These are phyloP conservation scores for Pseudoturritis turrita DNA, from an alignment of 345 rosid species.

Conservation along the genomic window DNA sequence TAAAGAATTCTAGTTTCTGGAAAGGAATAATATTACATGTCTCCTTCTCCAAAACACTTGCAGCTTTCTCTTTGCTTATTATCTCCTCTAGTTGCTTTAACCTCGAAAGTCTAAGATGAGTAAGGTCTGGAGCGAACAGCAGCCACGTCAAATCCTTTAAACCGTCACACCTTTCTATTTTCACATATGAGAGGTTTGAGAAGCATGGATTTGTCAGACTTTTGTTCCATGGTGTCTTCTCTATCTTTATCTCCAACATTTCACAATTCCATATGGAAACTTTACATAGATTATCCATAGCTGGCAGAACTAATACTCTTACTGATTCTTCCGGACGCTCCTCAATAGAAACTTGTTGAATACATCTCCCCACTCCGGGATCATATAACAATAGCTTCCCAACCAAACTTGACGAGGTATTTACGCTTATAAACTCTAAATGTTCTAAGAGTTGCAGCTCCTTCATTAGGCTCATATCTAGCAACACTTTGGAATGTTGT, in stretches of 20 bases:
- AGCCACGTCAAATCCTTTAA: background rate
- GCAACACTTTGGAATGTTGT: background rate
- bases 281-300: background rate
- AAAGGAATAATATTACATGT: background rate
- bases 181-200: background rate
- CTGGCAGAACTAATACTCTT: background rate
- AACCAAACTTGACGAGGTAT: background rate
- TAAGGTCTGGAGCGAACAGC: background rate
- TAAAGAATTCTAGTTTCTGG: background rate
- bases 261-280: background rate
- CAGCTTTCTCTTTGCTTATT: background rate
- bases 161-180: background rate
- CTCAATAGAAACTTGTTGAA: background rate
- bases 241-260: background rate
- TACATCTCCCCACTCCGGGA: background rate
- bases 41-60: background rate
- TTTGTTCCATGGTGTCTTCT: background rate
- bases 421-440: background rate
- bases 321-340: background rate
- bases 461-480: background rate
- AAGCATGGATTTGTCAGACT: background rate
- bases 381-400: background rate
- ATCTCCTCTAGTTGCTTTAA: background rate
- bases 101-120: background rate
- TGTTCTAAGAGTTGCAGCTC: background rate